phyloP scores from a whole-genome alignment of 495 filamentous ascomycete species.

The Poronia punctata region DNA sequence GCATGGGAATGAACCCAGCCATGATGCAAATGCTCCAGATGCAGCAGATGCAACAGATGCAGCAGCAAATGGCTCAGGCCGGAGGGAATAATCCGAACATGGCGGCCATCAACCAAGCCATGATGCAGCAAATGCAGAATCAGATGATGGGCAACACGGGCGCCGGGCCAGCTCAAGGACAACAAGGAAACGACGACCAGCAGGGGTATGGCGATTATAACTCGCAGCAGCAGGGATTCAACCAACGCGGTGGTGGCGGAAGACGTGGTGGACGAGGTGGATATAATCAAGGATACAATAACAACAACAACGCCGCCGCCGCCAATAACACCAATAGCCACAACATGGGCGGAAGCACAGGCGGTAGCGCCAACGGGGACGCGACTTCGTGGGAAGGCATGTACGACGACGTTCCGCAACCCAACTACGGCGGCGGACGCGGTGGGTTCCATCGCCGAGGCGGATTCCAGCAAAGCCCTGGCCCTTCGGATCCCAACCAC shows the following conservation, averaged over 20 bases:
- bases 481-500: conserved; percentile 32
- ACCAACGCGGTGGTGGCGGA: conserved; percentile 50
- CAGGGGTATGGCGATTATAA: conserved; percentile 52
- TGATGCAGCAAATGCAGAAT: conserved; percentile 76
- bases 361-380: conserved; percentile 25
- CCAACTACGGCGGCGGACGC: conserved; percentile 54
- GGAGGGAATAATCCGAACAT: conserved; percentile 38
- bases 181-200: conserved; percentile 23
- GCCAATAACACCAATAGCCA: conserved; percentile 20
- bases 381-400: conserved; percentile 95
- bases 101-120: conserved; percentile 64
- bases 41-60: conserved; percentile 82
- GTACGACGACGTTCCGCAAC: conserved; percentile 97
- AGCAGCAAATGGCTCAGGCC: conserved; percentile 53
- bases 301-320: too few relatives aligned
- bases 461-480: conserved; percentile 29
- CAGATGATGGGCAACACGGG: conserved; percentile 48
- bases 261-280: conserved; percentile 27
- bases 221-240: conserved; percentile 84
- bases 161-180: conserved; percentile 29
- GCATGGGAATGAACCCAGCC: conserved; percentile 53
- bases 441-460: conserved; percentile 38
- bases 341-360: conserved; percentile 30
- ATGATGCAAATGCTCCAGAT: conserved; percentile 59
- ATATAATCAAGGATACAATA: conserved; percentile 21